Percentiles rank a stretch among this genome's conserved stretches.
phyloP scores from a whole-genome alignment of 805 yeast species.

The Candida railenensis region DNA sequence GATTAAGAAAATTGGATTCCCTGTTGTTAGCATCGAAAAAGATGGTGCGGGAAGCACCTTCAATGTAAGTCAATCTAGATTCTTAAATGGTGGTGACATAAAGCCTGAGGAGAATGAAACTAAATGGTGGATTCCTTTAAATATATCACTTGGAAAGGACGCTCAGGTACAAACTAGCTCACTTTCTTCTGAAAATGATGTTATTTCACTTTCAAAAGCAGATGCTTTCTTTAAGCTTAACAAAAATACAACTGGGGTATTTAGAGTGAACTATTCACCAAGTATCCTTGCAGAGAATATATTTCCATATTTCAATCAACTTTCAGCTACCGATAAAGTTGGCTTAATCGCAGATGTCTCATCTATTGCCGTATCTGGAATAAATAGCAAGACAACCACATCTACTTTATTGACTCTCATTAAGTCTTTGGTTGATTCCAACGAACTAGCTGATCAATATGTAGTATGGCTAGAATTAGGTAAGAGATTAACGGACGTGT shows the following conservation, averaged over 20 bases:
- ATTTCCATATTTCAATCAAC: constrained; percentile 31
- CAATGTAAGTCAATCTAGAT: constrained; percentile 55
- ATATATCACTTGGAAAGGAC: constrained; percentile 21
- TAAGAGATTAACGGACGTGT: constrained; percentile 35
- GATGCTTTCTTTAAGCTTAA: constrained; percentile 44
- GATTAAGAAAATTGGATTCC: constrained; percentile 75
- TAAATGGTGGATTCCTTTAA: constrained; percentile 60
- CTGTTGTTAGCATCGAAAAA: constrained; percentile 52
- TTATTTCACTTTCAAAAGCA: constrained; percentile 18
- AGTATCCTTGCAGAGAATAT: constrained; percentile 39
- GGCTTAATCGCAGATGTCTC: constrained; percentile 55
- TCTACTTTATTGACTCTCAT: constrained; percentile 46
- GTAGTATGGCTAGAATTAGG: constrained; percentile 58
- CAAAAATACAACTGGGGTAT: constrained; percentile 50
- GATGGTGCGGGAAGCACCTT: constrained; percentile 33
- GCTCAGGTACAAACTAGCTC: constrained; percentile 6
- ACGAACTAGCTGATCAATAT: constrained; percentile 33
- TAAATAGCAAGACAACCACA: constrained; percentile 29
- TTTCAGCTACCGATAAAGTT: constrained; percentile 50
- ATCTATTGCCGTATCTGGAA: constrained; percentile 49
- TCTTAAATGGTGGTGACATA: constrained; percentile 62
- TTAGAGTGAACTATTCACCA: constrained; percentile 53
- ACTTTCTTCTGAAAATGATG: constrained; percentile 16
- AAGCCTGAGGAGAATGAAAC: constrained; percentile 55
- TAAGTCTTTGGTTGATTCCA: constrained; percentile 23